Percentiles rank a stretch among this genome's conserved stretches.
These are phyloP conservation scores for Phalaenopsis equestris DNA, from an alignment of 106 monocot species.

Conservation along the genomic window DNA sequence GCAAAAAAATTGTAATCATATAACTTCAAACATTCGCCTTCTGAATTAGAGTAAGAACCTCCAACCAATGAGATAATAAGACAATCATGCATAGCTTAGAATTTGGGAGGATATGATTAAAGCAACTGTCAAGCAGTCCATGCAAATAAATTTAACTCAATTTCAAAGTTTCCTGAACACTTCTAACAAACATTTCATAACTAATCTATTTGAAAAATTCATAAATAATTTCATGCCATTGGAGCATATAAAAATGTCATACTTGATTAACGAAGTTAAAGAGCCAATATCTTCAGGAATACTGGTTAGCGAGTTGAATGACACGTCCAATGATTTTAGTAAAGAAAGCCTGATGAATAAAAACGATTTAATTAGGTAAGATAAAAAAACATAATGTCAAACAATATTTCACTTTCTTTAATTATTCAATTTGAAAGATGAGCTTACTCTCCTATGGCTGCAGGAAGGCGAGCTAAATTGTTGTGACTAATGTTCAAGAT, in stretches of 20 bases:
- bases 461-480: conserved; percentile 61
- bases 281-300: conserved; percentile 81
- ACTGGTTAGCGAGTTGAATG: conserved; percentile 56
- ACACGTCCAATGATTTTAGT: conserved; percentile 82
- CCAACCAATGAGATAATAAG: too few relatives aligned
- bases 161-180: background rate
- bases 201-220: background rate
- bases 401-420: background rate
- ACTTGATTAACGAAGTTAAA: conserved; percentile 79
- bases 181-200: background rate
- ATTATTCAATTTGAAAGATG: background rate
- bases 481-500: conserved; percentile 93
- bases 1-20: too few relatives aligned
- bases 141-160: background rate
- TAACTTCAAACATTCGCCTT: too few relatives aligned
- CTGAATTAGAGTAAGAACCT: too few relatives aligned
- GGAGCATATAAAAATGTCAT: conserved; percentile 14
- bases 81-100: background rate
- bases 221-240: conserved; percentile 6
- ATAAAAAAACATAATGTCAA: conserved; percentile 4
- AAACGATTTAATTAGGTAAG: conserved; percentile 10
- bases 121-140: background rate
- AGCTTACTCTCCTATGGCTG: conserved; percentile 85
- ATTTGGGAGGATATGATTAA: background rate
- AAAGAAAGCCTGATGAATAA: conserved; percentile 55